These are phyloP conservation scores for Ceratocystis huliohia DNA, from an alignment of 2,329 filamentous ascomycete species.

Conservation along the genomic window DNA sequence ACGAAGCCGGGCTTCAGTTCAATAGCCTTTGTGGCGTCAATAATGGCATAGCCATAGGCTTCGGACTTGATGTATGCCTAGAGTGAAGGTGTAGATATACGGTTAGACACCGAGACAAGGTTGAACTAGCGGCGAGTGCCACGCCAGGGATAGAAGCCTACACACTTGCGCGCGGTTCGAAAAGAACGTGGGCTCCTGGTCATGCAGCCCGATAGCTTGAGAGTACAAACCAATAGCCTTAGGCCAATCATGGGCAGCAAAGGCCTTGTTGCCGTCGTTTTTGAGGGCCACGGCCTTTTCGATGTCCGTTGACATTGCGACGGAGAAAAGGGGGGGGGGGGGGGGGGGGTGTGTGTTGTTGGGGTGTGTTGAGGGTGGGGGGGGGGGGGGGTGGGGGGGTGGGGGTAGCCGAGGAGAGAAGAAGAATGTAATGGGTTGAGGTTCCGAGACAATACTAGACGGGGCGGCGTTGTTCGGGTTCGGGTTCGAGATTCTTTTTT, in stretches of 20 bases:
- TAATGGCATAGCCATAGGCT: conserved; percentile 82
- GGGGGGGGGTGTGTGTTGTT: too few relatives aligned
- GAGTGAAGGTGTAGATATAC: conserved; percentile 13
- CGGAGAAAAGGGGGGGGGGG: background rate
- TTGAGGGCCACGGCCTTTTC: conserved; percentile 75
- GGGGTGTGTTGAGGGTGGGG: too few relatives aligned
- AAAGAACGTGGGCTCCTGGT: conserved; percentile 77
- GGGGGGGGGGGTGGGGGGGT: too few relatives aligned
- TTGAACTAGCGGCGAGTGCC: background rate
- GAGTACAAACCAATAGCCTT: conserved; percentile 71
- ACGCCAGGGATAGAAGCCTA: conserved; percentile 20
- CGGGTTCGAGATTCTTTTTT: conserved; percentile 3
- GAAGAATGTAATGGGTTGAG: background rate
- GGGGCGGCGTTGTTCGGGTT: background rate
- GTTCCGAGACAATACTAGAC: background rate
- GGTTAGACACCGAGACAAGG: conserved; percentile 7
- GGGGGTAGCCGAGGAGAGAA: background rate
- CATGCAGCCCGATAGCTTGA: conserved; percentile 74
- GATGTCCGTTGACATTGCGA: conserved; percentile 32
- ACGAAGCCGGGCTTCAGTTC: conserved; percentile 77
- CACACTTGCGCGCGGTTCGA: conserved; percentile 87
- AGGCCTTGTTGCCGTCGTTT: conserved; percentile 88
- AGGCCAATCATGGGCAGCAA: conserved; percentile 75
- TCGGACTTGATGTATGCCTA: conserved; percentile 93
- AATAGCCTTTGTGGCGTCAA: conserved; percentile 81